Conservation (phyloP, 2,329 filamentous ascomycete species). For the Cladophialophora chaetospira region DNA sequence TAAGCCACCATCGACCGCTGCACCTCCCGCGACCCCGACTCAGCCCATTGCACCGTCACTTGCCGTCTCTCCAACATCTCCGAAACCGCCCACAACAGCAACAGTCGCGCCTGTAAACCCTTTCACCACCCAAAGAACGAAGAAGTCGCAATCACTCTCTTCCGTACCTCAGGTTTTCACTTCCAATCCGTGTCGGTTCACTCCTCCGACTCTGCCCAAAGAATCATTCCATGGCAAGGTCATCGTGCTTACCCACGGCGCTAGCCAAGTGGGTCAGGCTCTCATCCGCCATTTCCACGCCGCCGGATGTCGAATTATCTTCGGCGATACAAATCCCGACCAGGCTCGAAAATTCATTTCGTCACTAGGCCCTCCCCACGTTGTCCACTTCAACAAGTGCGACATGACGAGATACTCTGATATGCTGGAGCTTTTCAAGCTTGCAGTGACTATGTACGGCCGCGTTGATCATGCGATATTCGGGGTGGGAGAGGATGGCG, state of each 20-base stretch:
- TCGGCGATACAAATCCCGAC: constrained; percentile 46
- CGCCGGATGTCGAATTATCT: constrained; percentile 46
- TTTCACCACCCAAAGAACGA: constrained; percentile 20
- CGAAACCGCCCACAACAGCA: constrained; percentile 7
- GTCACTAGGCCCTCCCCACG: constrained; percentile 21
- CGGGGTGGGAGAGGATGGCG: constrained; percentile 30
- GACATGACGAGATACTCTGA: constrained; percentile 53
- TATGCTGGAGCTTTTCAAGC: constrained; percentile 50
- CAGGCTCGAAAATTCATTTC: constrained; percentile 32
- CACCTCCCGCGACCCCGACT: not conserved
- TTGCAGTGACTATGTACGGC: constrained; percentile 48
- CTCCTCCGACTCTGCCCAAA: constrained; percentile 21
- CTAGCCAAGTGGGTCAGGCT: constrained; percentile 50
- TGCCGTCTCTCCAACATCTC: constrained; percentile 8
- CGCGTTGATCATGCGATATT: constrained; percentile 52
- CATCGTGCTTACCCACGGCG: constrained; percentile 31
- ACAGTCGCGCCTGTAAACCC: constrained; percentile 18
- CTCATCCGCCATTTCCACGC: constrained; percentile 44
- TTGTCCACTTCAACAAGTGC: constrained; percentile 40
- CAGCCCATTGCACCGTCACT: not conserved
- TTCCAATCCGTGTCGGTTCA: constrained; percentile 28
- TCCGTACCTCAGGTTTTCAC: constrained; percentile 10
- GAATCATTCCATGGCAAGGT: constrained; percentile 30
- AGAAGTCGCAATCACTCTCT: constrained; percentile 26
- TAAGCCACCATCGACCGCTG: not conserved